phyloP scores from a whole-genome alignment of 78 protist species.

The Dictyostelium citrinum region DNA sequence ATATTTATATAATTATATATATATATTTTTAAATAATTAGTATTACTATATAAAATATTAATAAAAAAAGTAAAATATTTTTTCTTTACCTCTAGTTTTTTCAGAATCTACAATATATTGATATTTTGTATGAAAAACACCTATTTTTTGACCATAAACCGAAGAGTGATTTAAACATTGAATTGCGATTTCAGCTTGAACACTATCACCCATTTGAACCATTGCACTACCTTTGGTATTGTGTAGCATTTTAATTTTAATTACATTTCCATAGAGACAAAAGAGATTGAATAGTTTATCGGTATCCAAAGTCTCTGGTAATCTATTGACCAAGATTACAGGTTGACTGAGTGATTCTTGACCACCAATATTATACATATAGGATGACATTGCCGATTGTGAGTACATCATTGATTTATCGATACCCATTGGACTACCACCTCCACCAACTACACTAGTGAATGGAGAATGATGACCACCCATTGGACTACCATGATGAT shows the following conservation, averaged over 20 bases:
- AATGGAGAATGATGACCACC: neutral
- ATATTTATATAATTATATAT: too few relatives aligned
- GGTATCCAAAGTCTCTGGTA: conserved; percentile 38
- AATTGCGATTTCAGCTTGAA: conserved; percentile 63
- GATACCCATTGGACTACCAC: neutral
- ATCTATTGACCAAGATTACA: conserved; percentile 52
- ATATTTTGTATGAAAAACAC: conserved; percentile 30
- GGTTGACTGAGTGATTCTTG: neutral
- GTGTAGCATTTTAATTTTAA: conserved; percentile 68
- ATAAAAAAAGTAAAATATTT: too few relatives aligned
- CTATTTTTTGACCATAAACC: conserved; percentile 48
- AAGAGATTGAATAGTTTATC: conserved; percentile 68
- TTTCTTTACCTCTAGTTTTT: conserved; percentile 70
- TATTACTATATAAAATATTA: too few relatives aligned
- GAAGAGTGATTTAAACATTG: conserved; percentile 32
- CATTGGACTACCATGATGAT: neutral
- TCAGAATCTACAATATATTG: conserved; percentile 56
- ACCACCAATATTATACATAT: neutral
- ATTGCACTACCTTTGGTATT: conserved; percentile 51
- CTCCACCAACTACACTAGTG: neutral
- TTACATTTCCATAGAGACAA: conserved; percentile 75
- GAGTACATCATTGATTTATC: neutral
- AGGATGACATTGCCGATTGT: neutral
- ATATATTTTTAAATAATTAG: too few relatives aligned
- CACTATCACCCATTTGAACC: conserved; percentile 57